Percentiles rank a stretch among this genome's conserved stretches.
Conservation (phyloP, 2,329 filamentous ascomycete species). For the Penicillium verrucosum region DNA sequence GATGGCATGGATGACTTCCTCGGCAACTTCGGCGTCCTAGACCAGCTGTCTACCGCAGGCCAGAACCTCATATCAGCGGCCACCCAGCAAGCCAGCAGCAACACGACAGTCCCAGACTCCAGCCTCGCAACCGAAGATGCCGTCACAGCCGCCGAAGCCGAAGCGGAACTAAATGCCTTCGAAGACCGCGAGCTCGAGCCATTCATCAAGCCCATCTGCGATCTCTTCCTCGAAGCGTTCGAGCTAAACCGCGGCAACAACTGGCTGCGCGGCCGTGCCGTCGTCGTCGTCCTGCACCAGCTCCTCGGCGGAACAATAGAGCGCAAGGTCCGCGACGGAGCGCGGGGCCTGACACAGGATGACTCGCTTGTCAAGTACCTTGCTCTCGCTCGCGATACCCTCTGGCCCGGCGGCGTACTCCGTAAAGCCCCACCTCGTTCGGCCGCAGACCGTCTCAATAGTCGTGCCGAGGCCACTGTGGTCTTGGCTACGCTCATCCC, state of each 20-base stretch:
- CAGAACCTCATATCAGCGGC: constrained; percentile 68
- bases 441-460: constrained; percentile 70
- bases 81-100: constrained; percentile 52
- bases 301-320: constrained; percentile 94
- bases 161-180: constrained; percentile 90
- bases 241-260: constrained; percentile 93
- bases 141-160: constrained; percentile 67
- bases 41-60: constrained; percentile 87
- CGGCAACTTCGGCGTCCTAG: constrained; percentile 90
- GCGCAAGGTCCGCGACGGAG: constrained; percentile 84
- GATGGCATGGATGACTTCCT: constrained; percentile 98
- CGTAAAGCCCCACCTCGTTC: constrained; percentile 56
- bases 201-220: constrained; percentile 97
- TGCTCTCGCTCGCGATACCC: constrained; percentile 64
- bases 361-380: constrained; percentile 76
- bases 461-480: constrained; percentile 78
- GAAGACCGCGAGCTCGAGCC: constrained; percentile 86
- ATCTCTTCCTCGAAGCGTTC: constrained; percentile 94
- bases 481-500: constrained; percentile 88
- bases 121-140: constrained; percentile 47
- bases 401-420: constrained; percentile 68
- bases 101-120: constrained; percentile 44
- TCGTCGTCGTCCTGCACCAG: constrained; percentile 94
- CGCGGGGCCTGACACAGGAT: constrained; percentile 70
- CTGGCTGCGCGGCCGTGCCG: constrained; percentile 91